These are phyloP conservation scores for Candida verbasci DNA, from an alignment of 805 yeast species.

Conservation along the genomic window DNA sequence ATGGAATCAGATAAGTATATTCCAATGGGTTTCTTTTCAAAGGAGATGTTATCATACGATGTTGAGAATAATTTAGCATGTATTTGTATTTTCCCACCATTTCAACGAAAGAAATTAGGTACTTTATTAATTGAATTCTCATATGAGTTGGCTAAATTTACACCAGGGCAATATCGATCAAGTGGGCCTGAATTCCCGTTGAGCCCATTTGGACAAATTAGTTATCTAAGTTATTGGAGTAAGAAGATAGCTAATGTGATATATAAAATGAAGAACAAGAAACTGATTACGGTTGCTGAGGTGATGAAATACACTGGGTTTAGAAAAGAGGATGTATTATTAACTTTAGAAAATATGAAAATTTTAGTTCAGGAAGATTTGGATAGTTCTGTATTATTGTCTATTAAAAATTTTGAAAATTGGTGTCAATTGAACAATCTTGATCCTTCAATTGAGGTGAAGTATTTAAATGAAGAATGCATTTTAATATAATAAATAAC, in stretches of 20 bases:
- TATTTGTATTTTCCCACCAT: conserved; percentile 88
- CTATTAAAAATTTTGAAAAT: conserved; percentile 16
- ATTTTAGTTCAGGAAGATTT: conserved; percentile 12
- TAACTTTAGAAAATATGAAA: conserved; percentile 55
- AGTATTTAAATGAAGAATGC: conserved; percentile 27
- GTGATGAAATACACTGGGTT: conserved; percentile 60
- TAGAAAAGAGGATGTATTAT: conserved; percentile 55
- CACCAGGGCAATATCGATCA: conserved; percentile 46
- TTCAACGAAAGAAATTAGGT: conserved; percentile 75
- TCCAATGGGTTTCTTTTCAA: conserved; percentile 91
- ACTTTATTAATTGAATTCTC: conserved; percentile 78
- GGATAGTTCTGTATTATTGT: conserved; percentile 13
- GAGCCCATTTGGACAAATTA: conserved; percentile 71
- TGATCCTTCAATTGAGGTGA: conserved; percentile 19
- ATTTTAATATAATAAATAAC: conserved; percentile 13
- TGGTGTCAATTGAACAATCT: conserved; percentile 28
- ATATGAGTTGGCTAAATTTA: conserved; percentile 58
- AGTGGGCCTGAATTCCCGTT: conserved; percentile 95
- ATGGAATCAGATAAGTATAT: conserved; percentile 23
- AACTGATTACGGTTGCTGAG: conserved; percentile 39
- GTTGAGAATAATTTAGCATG: conserved; percentile 82
- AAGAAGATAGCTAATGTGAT: conserved; percentile 26
- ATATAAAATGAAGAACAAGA: conserved; percentile 6
- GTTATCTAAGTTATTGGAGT: conserved; percentile 78
- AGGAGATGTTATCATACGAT: conserved; percentile 76